These are phyloP conservation scores for Lactarius quietus DNA, from an alignment of 768 basidiomycete genomes.

Conservation along the genomic window DNA sequence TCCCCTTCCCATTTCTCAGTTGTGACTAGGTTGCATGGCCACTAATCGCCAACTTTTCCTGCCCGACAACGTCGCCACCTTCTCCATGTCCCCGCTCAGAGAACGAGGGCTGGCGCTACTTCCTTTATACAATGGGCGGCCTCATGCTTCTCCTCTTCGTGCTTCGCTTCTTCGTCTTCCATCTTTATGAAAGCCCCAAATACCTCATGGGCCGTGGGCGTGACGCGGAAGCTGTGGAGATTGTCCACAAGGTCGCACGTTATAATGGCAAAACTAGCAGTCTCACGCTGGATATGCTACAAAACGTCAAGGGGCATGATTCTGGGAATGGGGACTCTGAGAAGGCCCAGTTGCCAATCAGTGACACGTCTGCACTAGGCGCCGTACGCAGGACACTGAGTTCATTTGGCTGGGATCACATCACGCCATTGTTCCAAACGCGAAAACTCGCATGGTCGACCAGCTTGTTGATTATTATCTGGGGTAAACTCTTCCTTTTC, in stretches of 20 bases:
- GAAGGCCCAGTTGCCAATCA: conserved; percentile 18
- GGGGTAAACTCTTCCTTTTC: conserved; percentile 38
- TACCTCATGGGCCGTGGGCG: conserved; percentile 66
- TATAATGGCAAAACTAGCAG: conserved; percentile 51
- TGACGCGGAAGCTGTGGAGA: conserved; percentile 57
- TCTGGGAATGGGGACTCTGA: conserved; percentile 19
- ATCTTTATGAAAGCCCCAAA: conserved; percentile 65
- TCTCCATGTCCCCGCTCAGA: conserved; percentile 43
- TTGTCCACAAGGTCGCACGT: conserved; percentile 58
- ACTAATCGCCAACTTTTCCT: conserved; percentile 65
- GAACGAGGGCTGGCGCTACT: conserved; percentile 75
- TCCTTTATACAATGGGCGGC: conserved; percentile 69
- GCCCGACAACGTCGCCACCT: conserved; percentile 36
- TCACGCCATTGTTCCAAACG: conserved; percentile 49
- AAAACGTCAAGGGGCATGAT: conserved; percentile 21
- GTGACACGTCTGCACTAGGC: conserved; percentile 37
- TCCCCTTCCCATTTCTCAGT: neutral
- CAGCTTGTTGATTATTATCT: conserved; percentile 46
- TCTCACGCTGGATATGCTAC: conserved; percentile 52
- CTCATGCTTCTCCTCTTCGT: conserved; percentile 60
- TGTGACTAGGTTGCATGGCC: conserved; percentile 61
- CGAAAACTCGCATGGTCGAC: conserved; percentile 50
- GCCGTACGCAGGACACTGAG: conserved; percentile 41
- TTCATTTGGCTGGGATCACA: conserved; percentile 40
- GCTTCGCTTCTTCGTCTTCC: conserved; percentile 64